Evolutionary conservation across 129 eudicot genomes (phyloP).

Genomic region (Calendula officinalis): DNA sequence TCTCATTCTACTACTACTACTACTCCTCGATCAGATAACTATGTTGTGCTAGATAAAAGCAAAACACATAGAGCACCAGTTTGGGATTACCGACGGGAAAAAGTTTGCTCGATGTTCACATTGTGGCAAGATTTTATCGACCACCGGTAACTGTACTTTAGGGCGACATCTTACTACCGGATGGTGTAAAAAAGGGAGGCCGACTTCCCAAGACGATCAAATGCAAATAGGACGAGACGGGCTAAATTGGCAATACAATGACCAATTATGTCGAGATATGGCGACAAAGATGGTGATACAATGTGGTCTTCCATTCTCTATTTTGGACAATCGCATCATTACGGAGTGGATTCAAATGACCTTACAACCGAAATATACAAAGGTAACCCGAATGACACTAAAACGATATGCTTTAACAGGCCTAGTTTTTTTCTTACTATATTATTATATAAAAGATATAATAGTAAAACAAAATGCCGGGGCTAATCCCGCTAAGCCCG

Average conservation of each 20-base stretch:
- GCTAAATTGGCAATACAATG: background rate
- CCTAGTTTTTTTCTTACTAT: too few relatives aligned
- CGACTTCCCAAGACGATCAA: background rate
- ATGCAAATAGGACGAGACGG: background rate
- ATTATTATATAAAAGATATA: too few relatives aligned
- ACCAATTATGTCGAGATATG: background rate
- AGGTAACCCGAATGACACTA: too few relatives aligned
- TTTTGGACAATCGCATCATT: background rate
- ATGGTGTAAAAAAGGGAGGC: background rate
- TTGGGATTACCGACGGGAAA: background rate
- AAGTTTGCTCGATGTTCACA: background rate
- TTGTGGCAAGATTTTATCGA: background rate
- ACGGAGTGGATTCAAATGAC: constrained; percentile 2
- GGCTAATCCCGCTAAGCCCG: too few relatives aligned
- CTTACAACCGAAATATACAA: background rate
- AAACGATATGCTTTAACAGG: too few relatives aligned
- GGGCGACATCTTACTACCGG: background rate
- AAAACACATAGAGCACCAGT: background rate
- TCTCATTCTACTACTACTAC: too few relatives aligned
- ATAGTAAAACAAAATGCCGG: too few relatives aligned
- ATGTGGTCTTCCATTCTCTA: background rate
- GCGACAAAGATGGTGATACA: background rate
- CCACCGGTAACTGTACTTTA: background rate
- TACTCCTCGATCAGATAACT: too few relatives aligned
- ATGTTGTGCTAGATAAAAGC: background rate